phyloP scores from a whole-genome alignment of 73 alveolate species.

The Blepharisma stoltei region DNA sequence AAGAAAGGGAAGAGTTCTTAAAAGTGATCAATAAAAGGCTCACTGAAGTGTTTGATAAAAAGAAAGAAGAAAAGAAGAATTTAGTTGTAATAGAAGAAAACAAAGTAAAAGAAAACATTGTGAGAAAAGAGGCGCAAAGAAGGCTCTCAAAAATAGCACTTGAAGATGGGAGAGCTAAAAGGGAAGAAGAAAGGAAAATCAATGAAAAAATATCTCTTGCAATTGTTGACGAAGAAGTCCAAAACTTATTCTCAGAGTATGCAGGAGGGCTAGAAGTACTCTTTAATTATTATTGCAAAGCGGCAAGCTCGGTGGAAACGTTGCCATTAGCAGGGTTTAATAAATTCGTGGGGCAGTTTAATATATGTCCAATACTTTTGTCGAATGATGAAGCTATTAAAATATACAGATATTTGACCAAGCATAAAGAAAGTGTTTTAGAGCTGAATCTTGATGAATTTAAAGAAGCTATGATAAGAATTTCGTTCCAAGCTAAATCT shows the following conservation, averaged over 20 bases:
- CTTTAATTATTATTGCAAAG: slow-evolving; percentile 12
- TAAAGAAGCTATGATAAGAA: not conserved
- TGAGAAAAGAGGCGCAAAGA: slow-evolving; percentile 5
- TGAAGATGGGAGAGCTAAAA: not conserved
- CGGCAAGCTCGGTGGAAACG: not conserved
- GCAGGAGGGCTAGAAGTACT: not conserved
- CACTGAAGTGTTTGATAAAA: not conserved
- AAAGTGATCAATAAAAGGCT: not conserved
- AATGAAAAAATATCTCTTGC: not conserved
- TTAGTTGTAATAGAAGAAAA: not conserved
- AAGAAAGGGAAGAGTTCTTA: slow-evolving; percentile 20
- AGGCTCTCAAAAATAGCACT: not conserved
- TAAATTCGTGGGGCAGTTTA: not conserved
- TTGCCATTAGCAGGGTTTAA: not conserved
- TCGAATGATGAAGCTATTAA: not conserved
- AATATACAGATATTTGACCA: not conserved
- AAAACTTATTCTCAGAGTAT: not conserved
- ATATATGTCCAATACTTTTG: not conserved
- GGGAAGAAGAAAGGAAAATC: not conserved
- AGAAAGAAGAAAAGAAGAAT: slow-evolving; percentile 26
- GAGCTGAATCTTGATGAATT: slow-evolving; percentile 1
- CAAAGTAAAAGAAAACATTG: not conserved
- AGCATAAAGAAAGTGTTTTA: not conserved
- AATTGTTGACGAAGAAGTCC: not conserved
- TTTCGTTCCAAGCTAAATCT: not conserved